Evolutionary conservation across 2,329 filamentous ascomycete species (phyloP), one percentile per base, ranked within the genome.

Genomic region (Hirsutella thompsonii): DNA sequence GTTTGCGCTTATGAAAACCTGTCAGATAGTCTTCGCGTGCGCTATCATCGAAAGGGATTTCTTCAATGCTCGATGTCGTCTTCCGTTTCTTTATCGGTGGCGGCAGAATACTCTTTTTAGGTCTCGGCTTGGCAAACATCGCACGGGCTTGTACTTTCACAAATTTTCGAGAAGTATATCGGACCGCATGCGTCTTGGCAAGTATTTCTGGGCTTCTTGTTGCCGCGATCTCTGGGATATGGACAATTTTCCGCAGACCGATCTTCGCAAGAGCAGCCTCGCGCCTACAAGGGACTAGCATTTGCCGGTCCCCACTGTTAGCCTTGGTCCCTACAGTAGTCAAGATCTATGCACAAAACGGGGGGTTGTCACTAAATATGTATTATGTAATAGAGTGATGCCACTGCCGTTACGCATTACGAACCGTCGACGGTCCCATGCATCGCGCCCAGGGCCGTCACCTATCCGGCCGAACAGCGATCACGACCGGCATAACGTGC

Each of bases 1-100:
- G 66, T 62, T 95, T 96, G 61, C 92, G 82, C 71, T 96, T 98
- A 68, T 90, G 89, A 64, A 98, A 98, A 3, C 92, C 92, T 0
- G 88, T 95, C 43, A 98, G 71, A 57, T 85, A 98, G 55, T 96
- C 88, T 48, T 83, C 68, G 48, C 92, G 81, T 36, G 84, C 84
- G 46, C 72, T 70, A 46, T 73, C 66, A 64, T 98, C 88, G 64
- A 96, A 98, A 40, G 69, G 77, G 60, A 98, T 82, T 58, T 94
- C 86, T 55, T 89, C 85, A 45, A 85, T 69, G 32, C 68, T 63
- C 36, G 69, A 66, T 13, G 70, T 56, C 46, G 61, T 60, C 59
- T 83, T 85, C 48, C 83, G 70, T 54, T 78, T 81, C 62, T 83
- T 87, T n/a, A 64, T 66, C 11, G 70, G 69, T 1, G 75, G 72